Base-by-base conservation (phyloP, 768 basidiomycete genomes). In the Calvatia gigantea region DNA sequence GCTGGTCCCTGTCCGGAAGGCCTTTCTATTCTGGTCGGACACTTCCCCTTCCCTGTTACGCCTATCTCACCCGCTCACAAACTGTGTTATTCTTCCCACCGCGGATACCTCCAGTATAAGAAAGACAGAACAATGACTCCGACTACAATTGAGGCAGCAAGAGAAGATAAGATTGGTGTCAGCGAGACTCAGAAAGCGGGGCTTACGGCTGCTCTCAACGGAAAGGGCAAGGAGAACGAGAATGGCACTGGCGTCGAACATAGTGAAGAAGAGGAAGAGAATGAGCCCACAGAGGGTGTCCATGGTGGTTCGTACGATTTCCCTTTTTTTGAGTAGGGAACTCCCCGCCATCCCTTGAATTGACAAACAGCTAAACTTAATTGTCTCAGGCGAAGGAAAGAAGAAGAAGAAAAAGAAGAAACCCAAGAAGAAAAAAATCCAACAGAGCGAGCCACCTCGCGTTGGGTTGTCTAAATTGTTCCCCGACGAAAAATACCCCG, bases 351-450 rank as follows among this genome's bases (percentile, higher is more conserved):
- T n/a, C 25, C 17, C 9, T 38, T 21, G 38, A 28, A 7, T 32
- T 28, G 19, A 9, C 31, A 17, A 19, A 19, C 32, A 9, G 11
- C 31, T 29, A 52, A 11, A 44, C 37, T n/a, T 33, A 14, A 21
- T 28, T 37, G 7, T 43, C 38, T 8, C 54, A 76, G 84, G 78
- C 19, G 84, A 85, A 41, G 76, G 65, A 51, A 85, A 85, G 70
- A 89, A 85, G 69, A 94, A 93, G 72, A 96, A 96, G 77, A 98
- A 93, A 94, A 73, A 96, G 92, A 74, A 89, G 56, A 94, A 94
- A 73, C 73, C 89, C 56, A 94, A 94, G 72, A 86, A 88, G 77
- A 94, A 90, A 73, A 88, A 83, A 72, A 58, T 68, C 8, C 81
- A 83, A 64, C 95, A 98, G 73, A 83, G 82, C n/a, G 94, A 96